Evolutionary conservation across 2,329 filamentous ascomycete genomes (phyloP).

Genomic region (Mollisia scopiformis): DNA sequence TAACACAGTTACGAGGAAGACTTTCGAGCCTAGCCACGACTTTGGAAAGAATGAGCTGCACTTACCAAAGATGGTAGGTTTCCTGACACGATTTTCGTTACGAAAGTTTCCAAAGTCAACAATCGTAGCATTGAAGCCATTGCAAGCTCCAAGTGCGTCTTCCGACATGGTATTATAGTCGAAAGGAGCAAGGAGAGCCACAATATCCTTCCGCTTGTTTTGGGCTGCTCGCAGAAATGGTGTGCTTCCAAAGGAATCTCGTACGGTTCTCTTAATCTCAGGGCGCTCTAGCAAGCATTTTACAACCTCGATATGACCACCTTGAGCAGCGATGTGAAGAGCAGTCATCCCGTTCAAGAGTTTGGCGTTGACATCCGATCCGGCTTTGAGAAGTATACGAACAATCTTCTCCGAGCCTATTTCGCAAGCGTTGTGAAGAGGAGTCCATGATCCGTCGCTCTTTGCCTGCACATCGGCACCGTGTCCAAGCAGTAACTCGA

Average conservation of each 20-base stretch:
- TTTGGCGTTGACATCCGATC: constrained; percentile 30
- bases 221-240: constrained; percentile 31
- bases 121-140: constrained; percentile 31
- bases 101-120: constrained; percentile 29
- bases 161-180: constrained; percentile 27
- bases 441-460: constrained; percentile 29
- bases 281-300: constrained; percentile 21
- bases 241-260: constrained; percentile 31
- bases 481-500: constrained; percentile 26
- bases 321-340: constrained; percentile 30
- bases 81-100: constrained; percentile 24
- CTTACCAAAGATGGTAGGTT: constrained; percentile 22
- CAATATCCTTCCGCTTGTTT: constrained; percentile 29
- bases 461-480: constrained; percentile 21
- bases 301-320: constrained; percentile 27
- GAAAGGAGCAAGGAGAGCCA: constrained; percentile 28
- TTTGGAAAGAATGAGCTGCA: background rate
- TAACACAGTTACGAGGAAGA: too few relatives aligned
- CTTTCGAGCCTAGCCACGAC: too few relatives aligned
- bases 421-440: constrained; percentile 31
- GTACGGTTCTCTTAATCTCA: constrained; percentile 24
- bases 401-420: constrained; percentile 27
- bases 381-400: constrained; percentile 22
- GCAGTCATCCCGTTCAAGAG: constrained; percentile 30
- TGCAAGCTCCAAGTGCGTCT: constrained; percentile 31